These are phyloP conservation scores for Ogataea wickerhamii DNA, from an alignment of 805 yeast genomes.

Conservation along the genomic window DNA sequence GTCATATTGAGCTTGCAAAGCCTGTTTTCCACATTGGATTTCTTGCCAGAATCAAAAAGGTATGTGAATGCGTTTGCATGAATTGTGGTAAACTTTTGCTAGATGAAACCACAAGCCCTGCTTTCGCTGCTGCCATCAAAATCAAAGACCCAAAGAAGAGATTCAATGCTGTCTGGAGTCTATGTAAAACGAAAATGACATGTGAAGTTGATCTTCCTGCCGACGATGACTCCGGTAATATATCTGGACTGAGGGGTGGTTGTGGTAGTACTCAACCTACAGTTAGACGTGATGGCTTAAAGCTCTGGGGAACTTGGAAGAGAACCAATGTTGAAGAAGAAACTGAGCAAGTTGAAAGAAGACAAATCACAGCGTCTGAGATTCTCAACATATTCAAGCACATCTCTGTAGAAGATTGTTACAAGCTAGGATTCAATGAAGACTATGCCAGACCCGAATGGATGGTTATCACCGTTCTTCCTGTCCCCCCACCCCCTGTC, in stretches of 20 bases:
- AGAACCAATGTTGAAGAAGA: slow-evolving; percentile 74
- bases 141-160: slow-evolving; percentile 94
- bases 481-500: slow-evolving; percentile 99
- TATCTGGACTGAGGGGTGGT: slow-evolving; percentile 69
- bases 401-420: slow-evolving; percentile 80
- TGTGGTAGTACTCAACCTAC: slow-evolving; percentile 98
- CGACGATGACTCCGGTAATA: slow-evolving; percentile 43
- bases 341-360: slow-evolving; percentile 85
- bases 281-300: slow-evolving; percentile 91
- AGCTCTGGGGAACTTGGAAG: slow-evolving; percentile 98
- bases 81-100: slow-evolving; percentile 93
- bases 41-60: slow-evolving; percentile 88
- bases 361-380: slow-evolving; percentile 83
- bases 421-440: slow-evolving; percentile 81
- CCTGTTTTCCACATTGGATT: slow-evolving; percentile 98
- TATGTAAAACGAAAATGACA: slow-evolving; percentile 87
- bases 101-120: slow-evolving; percentile 71
- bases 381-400: slow-evolving; percentile 89
- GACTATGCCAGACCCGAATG: slow-evolving; percentile 99
- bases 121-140: slow-evolving; percentile 82
- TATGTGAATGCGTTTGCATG: slow-evolving; percentile 96
- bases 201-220: slow-evolving; percentile 90
- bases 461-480: slow-evolving; percentile 95
- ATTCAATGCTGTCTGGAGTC: slow-evolving; percentile 93
- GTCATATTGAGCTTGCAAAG: slow-evolving; percentile 96